Base-by-base conservation (phyloP, 2,329 filamentous ascomycete species). In the Botryotinia convoluta region DNA sequence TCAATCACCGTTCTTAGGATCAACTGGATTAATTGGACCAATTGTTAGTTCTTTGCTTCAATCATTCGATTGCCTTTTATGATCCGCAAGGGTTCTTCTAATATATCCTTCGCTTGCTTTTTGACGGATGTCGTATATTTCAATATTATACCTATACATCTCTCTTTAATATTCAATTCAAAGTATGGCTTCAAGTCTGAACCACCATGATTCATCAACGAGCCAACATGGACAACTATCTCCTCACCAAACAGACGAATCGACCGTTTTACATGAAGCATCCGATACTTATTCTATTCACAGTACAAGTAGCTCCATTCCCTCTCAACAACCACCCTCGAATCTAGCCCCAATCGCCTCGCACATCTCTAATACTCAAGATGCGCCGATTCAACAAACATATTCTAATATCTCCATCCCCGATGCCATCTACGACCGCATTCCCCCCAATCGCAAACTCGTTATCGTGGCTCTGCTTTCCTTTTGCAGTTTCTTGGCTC, bases 401-500 rank as follows among this genome's bases (percentile, higher is more conserved):
- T 75, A 74, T 57, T 81, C 79, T 0, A 75, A 77, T 63, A 65
- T 79, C 18, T 75, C 77, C 54, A 74, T 80, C 9, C 78, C 79
- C 44, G 87, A 90, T 77, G 84, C 85, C 70, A 81, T 88, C n/a
- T 95, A 94, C 83, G 86, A 91, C 77, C 86, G 86, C 29, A 86
- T 94, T 74, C 86, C 90, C 0, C 82, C 83, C 5, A 82, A 83
- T 26, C 87, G 90, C 59, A 96, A 95, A 81, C 80, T 86, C 4
- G 79, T 89, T 74, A 92, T 95, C 70, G 90, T 94, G 26, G 84
- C 85, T 16, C 86, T 94, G 9, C 83, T 95, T 70, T 91, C 92
- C 0, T 93, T 91, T 79, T 94, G 92, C 82, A 89, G 91, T 39
- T 93, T 95, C 76, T 84, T 95, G 62, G 90, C 93, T 1, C 93